Evolutionary conservation across 352 stramenopile genomes (phyloP), one percentile per base, ranked within the genome.

Genomic region (Phytopythium vexans): DNA sequence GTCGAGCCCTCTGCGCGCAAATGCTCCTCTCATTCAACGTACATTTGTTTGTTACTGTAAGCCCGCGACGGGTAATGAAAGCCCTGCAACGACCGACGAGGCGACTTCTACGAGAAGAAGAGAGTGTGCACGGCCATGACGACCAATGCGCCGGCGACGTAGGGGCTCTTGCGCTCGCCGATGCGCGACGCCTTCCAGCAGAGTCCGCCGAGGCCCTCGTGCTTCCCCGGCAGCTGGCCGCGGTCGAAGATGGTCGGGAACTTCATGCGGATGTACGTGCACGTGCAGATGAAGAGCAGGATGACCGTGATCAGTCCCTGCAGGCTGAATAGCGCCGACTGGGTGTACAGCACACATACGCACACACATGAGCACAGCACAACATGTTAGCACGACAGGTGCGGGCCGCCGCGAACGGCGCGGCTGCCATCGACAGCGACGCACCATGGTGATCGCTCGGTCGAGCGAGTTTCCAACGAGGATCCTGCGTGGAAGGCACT

Each of bases 241-340:
- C 76, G 82, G 68, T 98, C 96, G 69, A 99, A 99, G 52, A 98
- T 95, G 41, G 83, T 92, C 16, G 95, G 93, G 65, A 97, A 89
- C 60, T 98, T 94, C 68, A 96, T 95, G 61, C 96, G 89, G 38
- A 98, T 81, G 81, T 97, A 99, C 9, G 95, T 97, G 71, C 92
- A 98, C 36, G 92, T 98, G 76, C 95, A 99, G 75, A 99, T 98
- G 66, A 99, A 89, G 42, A 99, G 85, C 50, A 99, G 64, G 41
- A 99, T 76, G 38, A 99, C 92, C 14, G 95, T 98, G 40, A 99
- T 85, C 43, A 99, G 74, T 34, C 93, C 97, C 46, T 96, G 91
- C 62, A 99, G 97, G 56, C 97, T 96, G 66, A 99, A 99, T 36
- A 99, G 92, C 16, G 96, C 97, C 36, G 93, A 97, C 95, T 97